Conservation (phyloP, 306 rosid species). For the Prunus kanzakura region DNA sequence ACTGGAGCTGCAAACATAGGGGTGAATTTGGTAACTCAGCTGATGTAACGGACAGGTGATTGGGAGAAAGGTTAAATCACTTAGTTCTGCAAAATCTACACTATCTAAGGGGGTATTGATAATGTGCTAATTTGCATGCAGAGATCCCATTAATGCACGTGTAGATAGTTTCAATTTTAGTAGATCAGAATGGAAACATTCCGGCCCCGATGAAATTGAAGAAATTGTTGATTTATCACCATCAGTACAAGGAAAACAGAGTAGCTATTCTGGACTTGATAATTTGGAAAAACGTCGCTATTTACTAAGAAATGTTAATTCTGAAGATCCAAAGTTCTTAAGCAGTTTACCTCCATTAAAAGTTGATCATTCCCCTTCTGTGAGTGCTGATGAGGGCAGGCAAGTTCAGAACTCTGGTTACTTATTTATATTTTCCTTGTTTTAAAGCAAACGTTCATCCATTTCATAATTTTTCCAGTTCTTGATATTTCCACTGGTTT, state of each 20-base stretch:
- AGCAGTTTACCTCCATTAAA: slow-evolving; percentile 42
- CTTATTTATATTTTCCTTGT: not conserved
- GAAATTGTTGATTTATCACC: slow-evolving; percentile 15
- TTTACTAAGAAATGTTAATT: slow-evolving; percentile 30
- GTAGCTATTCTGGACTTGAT: slow-evolving; percentile 29
- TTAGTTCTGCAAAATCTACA: not conserved
- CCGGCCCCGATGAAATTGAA: slow-evolving; percentile 36
- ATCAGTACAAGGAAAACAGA: not conserved
- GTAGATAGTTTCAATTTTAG: slow-evolving; percentile 38
- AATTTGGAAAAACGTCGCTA: slow-evolving; percentile 41
- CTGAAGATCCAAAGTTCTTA: slow-evolving; percentile 34
- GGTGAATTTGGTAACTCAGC: slow-evolving; percentile 15
- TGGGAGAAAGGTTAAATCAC: slow-evolving; percentile 10
- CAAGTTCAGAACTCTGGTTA: slow-evolving; percentile 11
- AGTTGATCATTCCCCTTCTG: slow-evolving; percentile 26
- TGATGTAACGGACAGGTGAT: slow-evolving; percentile 29
- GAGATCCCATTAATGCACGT: slow-evolving; percentile 54
- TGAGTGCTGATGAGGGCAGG: slow-evolving; percentile 49
- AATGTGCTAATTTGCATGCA: slow-evolving; percentile 25
- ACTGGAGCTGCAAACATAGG: slow-evolving; percentile 32
- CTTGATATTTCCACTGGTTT: not conserved
- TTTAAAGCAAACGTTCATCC: not conserved
- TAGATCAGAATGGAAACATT: slow-evolving; percentile 34
- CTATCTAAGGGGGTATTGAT: not conserved
- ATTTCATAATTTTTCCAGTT: not conserved